Base-by-base conservation (phyloP, 805 yeast genomes). In the Saturnispora ahearnii region DNA sequence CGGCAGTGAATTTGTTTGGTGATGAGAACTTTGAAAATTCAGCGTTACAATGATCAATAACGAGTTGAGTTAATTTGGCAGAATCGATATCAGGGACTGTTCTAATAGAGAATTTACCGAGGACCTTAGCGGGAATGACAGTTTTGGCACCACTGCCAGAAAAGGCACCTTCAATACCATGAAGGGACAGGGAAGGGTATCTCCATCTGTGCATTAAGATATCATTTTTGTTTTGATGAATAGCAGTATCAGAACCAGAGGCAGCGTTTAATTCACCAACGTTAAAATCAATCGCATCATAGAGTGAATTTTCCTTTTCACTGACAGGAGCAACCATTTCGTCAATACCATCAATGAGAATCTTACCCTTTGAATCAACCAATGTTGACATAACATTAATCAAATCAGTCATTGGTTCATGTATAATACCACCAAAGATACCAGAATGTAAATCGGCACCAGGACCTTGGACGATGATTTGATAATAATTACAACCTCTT, bases 181-280 rank as follows among this genome's bases (percentile, higher is more conserved):
- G 99, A 57, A 93, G 68, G 2, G 98, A 90, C 61, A 93, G 74
- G 7, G 98, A 88, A 50, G 99, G 99, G 71, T 76, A 89, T 76
- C 99, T 84, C 99, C 99, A 93, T 78, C 99, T 82, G 69, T 90
- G 97, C 85, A 89, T 91, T 61, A 93, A 77, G 52, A 95, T 89
- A 52, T 82, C 84, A 71, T 88, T 82, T 70, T 88, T 87, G 65
- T 77, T 76, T 55, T 79, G 74, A 71, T 82, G 83, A 53, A 90
- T 74, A 34, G 89, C 80, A 43, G 96, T 89, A 55, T 87, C 66
- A 8, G 96, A 83, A 46, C 98, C 97, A 18, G 91, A 74, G 45
- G 97, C 96, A 21, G 78, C 81, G 64, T 90, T 86, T 66, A 93
- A 78, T 59, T 90, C 98, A 36, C 77, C 81, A 48, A 90, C 77